Conservation (phyloP, 768 basidiomycete species). For the Pleurotus citrinopileatus region DNA sequence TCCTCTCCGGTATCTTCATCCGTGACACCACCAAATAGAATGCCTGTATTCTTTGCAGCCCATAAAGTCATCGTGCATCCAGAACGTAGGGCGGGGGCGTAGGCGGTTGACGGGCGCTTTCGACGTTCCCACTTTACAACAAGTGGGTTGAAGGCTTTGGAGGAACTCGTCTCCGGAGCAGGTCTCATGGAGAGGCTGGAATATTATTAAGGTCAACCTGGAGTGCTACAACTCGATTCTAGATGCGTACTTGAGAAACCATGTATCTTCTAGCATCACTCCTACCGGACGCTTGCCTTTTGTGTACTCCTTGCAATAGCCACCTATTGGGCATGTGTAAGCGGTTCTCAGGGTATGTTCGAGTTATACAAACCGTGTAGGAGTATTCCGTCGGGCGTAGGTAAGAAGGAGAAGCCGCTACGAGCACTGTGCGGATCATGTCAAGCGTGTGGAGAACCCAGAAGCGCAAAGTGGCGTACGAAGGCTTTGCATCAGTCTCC, state of each 20-base stretch:
- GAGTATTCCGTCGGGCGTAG: conserved; percentile 74
- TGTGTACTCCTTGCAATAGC: conserved; percentile 86
- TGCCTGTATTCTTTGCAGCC: conserved; percentile 61
- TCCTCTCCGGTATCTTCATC: conserved; percentile 89
- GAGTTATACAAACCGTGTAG: conserved; percentile 53
- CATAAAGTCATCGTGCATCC: conserved; percentile 90
- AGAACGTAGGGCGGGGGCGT: conserved; percentile 67
- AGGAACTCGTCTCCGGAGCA: conserved; percentile 17
- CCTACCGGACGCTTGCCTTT: conserved; percentile 86
- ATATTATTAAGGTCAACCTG: neutral
- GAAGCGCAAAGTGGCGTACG: conserved; percentile 38
- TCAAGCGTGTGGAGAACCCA: conserved; percentile 4
- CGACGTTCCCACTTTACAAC: conserved; percentile 83
- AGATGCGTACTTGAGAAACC: conserved; percentile 68
- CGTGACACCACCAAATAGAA: conserved; percentile 85
- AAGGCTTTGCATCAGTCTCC: conserved; percentile 69
- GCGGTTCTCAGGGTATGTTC: neutral
- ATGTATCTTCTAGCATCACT: conserved; percentile 87
- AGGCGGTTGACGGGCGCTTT: conserved; percentile 67
- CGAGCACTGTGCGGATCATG: conserved; percentile 51
- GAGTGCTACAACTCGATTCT: neutral
- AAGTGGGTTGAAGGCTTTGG: conserved; percentile 24
- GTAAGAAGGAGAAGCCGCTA: conserved; percentile 83
- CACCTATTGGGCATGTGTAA: conserved; percentile 42
- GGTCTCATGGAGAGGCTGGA: conserved; percentile 16